Conservation (phyloP, 306 rosid species). For the Sicyos edulis region DNA sequence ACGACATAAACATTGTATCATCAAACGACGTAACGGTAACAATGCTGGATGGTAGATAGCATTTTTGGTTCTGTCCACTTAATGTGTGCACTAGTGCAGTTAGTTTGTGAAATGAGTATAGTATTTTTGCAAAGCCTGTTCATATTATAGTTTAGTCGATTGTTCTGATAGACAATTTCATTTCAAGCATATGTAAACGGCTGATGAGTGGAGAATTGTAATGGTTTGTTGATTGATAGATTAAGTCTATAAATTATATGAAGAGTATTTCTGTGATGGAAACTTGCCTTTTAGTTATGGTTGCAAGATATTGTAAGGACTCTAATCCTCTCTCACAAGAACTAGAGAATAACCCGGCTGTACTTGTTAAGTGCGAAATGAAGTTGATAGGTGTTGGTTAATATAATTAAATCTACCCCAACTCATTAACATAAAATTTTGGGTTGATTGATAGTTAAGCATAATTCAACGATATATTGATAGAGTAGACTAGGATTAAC, state of each 20-base stretch:
- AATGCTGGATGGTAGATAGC: constrained; percentile 55
- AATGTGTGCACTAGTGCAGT: not conserved
- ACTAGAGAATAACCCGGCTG: no score
- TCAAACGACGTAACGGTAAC: constrained; percentile 59
- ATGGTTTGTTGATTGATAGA: constrained; percentile 12
- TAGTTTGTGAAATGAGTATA: constrained; percentile 5
- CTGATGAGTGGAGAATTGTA: not conserved
- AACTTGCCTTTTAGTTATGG: not conserved
- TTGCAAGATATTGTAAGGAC: no score
- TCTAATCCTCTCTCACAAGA: no score
- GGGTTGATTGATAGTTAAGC: no score
- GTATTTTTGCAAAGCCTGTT: no score
- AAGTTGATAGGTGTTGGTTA: no score
- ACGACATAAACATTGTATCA: constrained; percentile 31
- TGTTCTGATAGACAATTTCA: not conserved
- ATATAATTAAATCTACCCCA: no score
- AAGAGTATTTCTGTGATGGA: not conserved
- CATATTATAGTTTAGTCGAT: not conserved
- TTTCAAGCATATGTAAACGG: constrained; percentile 7
- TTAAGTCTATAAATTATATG: not conserved
- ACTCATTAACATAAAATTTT: no score
- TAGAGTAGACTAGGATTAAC: no score
- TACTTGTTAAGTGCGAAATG: no score
- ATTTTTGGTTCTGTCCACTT: not conserved
- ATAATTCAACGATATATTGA: no score